A percentile compares a stretch with the other conserved stretches of the same genome.
phyloP scores from a whole-genome alignment of 345 rosid genomes.

The Dimocarpus longan region DNA sequence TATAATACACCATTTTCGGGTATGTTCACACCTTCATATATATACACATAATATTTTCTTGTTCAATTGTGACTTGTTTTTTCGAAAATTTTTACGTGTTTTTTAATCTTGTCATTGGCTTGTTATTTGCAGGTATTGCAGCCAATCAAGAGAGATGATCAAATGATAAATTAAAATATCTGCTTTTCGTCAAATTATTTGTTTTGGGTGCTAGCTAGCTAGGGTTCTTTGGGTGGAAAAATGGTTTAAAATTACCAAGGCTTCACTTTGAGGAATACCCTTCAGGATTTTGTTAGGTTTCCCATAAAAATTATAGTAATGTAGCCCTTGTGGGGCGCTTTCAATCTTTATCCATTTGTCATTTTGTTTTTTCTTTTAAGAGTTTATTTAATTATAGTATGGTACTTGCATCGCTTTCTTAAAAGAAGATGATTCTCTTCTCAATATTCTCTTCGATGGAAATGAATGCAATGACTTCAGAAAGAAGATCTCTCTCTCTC shows the following conservation, averaged over 20 bases:
- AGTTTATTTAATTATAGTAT: conserved; percentile 47
- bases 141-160: not conserved
- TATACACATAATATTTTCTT: no score
- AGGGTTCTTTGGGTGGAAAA: conserved; percentile 30
- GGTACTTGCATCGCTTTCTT: conserved; percentile 59
- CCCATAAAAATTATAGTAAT: conserved; percentile 10
- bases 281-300: conserved; percentile 19
- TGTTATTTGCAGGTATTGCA: conserved; percentile 18
- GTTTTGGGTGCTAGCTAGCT: conserved; percentile 20
- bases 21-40: not conserved
- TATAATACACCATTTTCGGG: conserved; percentile 11
- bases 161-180: conserved; percentile 7
- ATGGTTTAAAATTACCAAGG: conserved; percentile 22
- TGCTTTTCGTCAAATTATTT: conserved; percentile 18
- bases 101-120: not conserved
- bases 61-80: no score
- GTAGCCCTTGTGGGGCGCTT: conserved; percentile 12
- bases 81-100: not conserved
- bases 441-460: conserved; percentile 35
- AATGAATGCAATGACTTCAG: conserved; percentile 36
- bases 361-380: conserved; percentile 25
- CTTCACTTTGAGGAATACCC: conserved; percentile 10
- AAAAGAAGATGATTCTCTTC: conserved; percentile 62
- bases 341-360: conserved; percentile 14
- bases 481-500: not conserved